Conservation (phyloP, 768 basidiomycete genomes). For the Cubamyces lactineus region DNA sequence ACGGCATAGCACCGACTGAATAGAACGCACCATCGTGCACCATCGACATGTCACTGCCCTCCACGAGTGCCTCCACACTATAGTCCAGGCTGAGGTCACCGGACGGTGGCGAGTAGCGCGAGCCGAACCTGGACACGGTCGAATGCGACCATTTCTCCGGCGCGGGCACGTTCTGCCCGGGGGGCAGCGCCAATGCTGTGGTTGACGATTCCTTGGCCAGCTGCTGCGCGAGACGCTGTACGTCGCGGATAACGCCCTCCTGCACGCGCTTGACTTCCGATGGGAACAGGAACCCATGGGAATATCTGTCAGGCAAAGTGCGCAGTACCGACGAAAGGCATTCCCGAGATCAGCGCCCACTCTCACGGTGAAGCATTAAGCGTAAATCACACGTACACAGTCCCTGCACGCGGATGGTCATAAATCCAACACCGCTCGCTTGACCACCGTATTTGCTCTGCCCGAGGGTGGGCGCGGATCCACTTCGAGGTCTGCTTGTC, state of each 20-base stretch:
- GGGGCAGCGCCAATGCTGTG: conserved; percentile 28
- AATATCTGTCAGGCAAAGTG: conserved; percentile 57
- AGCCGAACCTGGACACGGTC: conserved; percentile 84
- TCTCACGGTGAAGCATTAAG: neutral
- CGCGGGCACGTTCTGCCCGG: conserved; percentile 37
- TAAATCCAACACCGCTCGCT: conserved; percentile 98
- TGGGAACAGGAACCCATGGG: conserved; percentile 95
- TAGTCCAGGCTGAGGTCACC: conserved; percentile 65
- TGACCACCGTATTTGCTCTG: conserved; percentile 81
- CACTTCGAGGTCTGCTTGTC: conserved; percentile 93
- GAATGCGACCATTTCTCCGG: conserved; percentile 77
- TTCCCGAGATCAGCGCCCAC: neutral
- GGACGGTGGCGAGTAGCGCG: conserved; percentile 70
- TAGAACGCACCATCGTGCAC: conserved; percentile 59
- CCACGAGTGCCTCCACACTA: conserved; percentile 89
- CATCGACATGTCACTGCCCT: conserved; percentile 84
- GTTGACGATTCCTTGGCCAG: conserved; percentile 21
- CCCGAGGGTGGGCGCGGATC: conserved; percentile 85
- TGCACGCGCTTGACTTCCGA: conserved; percentile 78
- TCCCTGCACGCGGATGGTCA: conserved; percentile 93
- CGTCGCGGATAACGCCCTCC: conserved; percentile 53
- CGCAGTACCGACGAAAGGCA: neutral
- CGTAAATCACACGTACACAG: conserved; percentile 64
- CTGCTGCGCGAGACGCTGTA: conserved; percentile 41
- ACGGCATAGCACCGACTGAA: neutral